Conservation (phyloP, 2,329 filamentous ascomycete species). For the Colletotrichum abscissum region DNA sequence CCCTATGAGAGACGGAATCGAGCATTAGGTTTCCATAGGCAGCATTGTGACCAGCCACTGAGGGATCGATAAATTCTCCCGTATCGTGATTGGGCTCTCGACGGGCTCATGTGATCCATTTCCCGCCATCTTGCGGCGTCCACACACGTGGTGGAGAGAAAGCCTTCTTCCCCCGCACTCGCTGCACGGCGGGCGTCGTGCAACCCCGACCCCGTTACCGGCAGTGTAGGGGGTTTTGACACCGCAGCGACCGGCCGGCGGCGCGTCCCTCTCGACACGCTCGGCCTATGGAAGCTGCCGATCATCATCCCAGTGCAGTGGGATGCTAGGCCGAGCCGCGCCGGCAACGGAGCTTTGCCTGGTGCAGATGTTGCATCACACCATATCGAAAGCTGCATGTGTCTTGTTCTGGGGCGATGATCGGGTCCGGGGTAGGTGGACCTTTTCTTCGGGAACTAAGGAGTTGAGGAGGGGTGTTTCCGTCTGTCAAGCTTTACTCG, state of each 20-base stretch:
- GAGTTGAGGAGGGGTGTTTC: not conserved
- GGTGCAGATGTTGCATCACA: not conserved
- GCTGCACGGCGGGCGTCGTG: slow-evolving; percentile 14
- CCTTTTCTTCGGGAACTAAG: not conserved
- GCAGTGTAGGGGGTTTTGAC: not conserved
- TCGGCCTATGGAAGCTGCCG: not conserved
- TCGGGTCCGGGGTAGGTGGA: slow-evolving; percentile 5
- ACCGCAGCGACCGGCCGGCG: not conserved
- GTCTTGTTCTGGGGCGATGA: slow-evolving; percentile 17
- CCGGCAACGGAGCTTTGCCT: slow-evolving; percentile 25
- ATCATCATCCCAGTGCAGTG: slow-evolving; percentile 6
- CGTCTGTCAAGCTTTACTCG: not conserved
- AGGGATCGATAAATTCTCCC: not conserved
- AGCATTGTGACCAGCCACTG: not conserved
- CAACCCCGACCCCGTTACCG: not conserved
- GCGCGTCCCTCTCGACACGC: not conserved
- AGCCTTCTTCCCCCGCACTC: slow-evolving; percentile 21
- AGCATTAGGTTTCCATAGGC: not conserved
- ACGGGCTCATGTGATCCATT: slow-evolving; percentile 13
- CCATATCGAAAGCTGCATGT: slow-evolving; percentile 13
- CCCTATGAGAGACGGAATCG: not conserved
- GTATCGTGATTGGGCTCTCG: not conserved
- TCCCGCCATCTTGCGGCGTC: not conserved
- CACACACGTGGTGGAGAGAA: slow-evolving; percentile 1
- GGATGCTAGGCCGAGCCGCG: slow-evolving; percentile 24